These are phyloP conservation scores for Incumbomyces lentus DNA, from an alignment of 2,329 filamentous ascomycete genomes.

Conservation along the genomic window DNA sequence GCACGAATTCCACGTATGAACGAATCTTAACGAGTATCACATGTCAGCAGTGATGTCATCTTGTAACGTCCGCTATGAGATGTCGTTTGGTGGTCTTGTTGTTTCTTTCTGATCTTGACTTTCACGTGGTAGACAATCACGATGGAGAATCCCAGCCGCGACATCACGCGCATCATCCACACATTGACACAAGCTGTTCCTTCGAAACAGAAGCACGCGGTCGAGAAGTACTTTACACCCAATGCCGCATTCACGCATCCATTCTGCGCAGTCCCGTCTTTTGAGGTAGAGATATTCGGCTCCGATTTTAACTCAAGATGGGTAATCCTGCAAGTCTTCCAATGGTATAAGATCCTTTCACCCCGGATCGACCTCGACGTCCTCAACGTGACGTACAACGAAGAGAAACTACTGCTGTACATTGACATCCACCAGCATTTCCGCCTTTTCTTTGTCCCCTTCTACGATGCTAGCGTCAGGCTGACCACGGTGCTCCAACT, in stretches of 20 bases:
- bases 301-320: conserved; percentile 48
- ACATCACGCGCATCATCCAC: conserved; percentile 58
- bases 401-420: conserved; percentile 57
- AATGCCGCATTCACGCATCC: conserved; percentile 68
- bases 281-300: conserved; percentile 16
- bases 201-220: conserved; percentile 51
- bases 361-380: conserved; percentile 61
- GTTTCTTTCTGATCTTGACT: background rate
- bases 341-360: conserved; percentile 76
- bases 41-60: no score
- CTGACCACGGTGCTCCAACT: conserved; percentile 61
- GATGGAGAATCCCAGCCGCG: conserved; percentile 18
- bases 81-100: background rate
- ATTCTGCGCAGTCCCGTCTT: conserved; percentile 57
- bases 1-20: no score
- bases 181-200: conserved; percentile 58
- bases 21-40: no score
- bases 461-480: conserved; percentile 57
- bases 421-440: conserved; percentile 65
- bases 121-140: background rate
- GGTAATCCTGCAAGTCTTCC: conserved; percentile 60
- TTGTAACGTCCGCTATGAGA: background rate
- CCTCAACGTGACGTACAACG: conserved; percentile 60
- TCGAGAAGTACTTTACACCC: conserved; percentile 63
- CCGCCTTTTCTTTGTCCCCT: conserved; percentile 64